Evolutionary conservation across 305 asterid genomes (phyloP).

Genomic region (Striga hermonthica): DNA sequence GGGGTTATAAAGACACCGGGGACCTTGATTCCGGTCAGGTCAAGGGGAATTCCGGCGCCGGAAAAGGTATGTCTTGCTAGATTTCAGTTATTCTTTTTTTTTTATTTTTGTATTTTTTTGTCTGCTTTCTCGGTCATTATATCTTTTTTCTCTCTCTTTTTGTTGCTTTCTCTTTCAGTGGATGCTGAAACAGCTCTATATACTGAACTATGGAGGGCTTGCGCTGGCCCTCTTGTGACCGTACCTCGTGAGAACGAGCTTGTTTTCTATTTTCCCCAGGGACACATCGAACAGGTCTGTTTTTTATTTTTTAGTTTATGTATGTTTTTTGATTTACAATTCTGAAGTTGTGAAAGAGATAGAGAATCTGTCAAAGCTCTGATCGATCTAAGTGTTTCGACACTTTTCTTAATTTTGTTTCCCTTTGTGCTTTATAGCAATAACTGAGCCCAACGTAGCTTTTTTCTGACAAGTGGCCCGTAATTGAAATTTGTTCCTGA

Average conservation of each 20-base stretch:
- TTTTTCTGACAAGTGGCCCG: neutral
- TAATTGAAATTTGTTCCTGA: neutral
- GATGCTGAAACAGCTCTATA: conserved; percentile 73
- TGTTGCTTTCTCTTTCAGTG: conserved; percentile 30
- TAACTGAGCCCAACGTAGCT: no score
- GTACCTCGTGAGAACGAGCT: conserved; percentile 75
- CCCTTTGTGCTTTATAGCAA: conserved; percentile 10
- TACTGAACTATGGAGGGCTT: conserved; percentile 83
- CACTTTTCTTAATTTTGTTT: conserved; percentile 11
- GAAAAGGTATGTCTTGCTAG: conserved; percentile 34
- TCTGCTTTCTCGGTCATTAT: neutral
- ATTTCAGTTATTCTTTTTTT: neutral
- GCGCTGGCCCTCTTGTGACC: conserved; percentile 89
- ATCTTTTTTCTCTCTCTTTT: neutral
- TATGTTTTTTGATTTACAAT: no score
- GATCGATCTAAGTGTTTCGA: conserved; percentile 23
- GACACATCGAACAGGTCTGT: conserved; percentile 79
- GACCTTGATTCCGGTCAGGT: conserved; percentile 36
- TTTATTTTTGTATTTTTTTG: neutral
- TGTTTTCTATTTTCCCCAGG: conserved; percentile 88
- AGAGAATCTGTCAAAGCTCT: neutral
- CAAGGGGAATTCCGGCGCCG: conserved; percentile 39
- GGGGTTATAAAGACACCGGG: conserved; percentile 50
- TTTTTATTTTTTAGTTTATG: neutral
- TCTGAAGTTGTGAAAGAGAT: neutral